Base-by-base conservation (phyloP, 1,284 basidiomycete genomes). In the Sanghuangporus weigelae region DNA sequence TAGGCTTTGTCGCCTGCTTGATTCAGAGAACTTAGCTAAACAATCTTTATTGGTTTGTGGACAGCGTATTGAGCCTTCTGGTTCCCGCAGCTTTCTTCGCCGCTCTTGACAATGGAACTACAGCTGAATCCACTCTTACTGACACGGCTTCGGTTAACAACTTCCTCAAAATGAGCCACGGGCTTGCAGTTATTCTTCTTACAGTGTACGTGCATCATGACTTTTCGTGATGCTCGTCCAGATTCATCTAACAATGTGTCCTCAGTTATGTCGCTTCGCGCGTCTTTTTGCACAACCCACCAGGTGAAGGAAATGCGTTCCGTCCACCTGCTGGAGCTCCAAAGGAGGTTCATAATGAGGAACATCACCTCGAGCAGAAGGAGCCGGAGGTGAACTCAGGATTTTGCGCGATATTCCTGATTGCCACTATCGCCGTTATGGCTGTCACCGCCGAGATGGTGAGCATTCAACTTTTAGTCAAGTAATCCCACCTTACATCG, bases 381-480 rank as follows among this genome's bases (percentile, higher is more conserved):
- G 79, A 83, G 14, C 87, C 87, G 0, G 77, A 84, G 66, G 78
- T 85, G 35, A 86, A 83, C 67, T 83, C 84, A 65, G 87, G 79
- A 74, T 80, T 84, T 3, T 84, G 84, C 67, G 73, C 87, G 14
- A 68, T 74, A 12, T 74, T 87, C 64, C 76, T 90, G 1, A 54
- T 75, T 2, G 53, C 84, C 46, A 81, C 80, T 31, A 81, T 89
- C 49, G 83, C 72, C 14, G 71, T 89, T 44, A 84, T 87, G 82
- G 85, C 81, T 42, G 76, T 79, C 35, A 89, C 87, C 1, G 86
- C 84, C 26, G 86, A 88, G 79, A 88, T 81, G 77, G 86, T 88
- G 67, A 68, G 79, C 75, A 6, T 26, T 57, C 35, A 55, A 23
- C 35, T 40, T 54, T 23, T 35, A 55, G 14, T 21, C 38, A 35